Evolutionary conservation across 805 yeast genomes (phyloP), one percentile per base, ranked within the genome.

Genomic region (Monosporozyma servazzii): DNA sequence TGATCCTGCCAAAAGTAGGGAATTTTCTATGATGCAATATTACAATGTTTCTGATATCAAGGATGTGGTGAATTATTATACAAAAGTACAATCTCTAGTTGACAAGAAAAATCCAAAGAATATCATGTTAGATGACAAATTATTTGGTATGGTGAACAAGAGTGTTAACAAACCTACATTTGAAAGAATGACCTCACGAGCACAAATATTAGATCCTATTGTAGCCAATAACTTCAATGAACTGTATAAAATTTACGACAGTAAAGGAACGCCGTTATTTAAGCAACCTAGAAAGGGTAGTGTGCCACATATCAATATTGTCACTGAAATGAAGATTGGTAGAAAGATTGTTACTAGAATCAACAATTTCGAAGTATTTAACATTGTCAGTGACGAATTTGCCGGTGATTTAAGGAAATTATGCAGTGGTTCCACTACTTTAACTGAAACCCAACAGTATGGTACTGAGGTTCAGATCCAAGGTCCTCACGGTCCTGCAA

Each of bases 341-440:
- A 75, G 95, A 50, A 91, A 89, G 64, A 72, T 82, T 5, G 78
- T 89, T 17, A 91, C 98, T 0, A 73, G 81, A 36, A 78, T 90
- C 1, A 72, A 77, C 17, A 84, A 87, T 53, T 75, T 86, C 54
- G 95, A 87, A 54, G 70, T 72, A 5, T 91, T 79, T 65, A 73
- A 75, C 49, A 75, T 91, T 36, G 82, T 81, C 51, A 77, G 88
- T 0, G 81, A 78, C 29, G 74, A 74, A 9, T 67, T 93, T 17
- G 82, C 95, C 2, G 80, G 79, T 30, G 84, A 81, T 44, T 68
- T 91, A 55, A 81, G 84, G 53, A 80, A 81, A 20, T 82, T 81
- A 56, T 93, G 98, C 65, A 90, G 96, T 11, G 96, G 96, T 0
- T 87, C 97, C 0, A 77, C 93, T 0, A 82, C 96, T 0, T 75